These are phyloP conservation scores for Corylus heterophylla DNA, from an alignment of 306 rosid species.

Conservation along the genomic window DNA sequence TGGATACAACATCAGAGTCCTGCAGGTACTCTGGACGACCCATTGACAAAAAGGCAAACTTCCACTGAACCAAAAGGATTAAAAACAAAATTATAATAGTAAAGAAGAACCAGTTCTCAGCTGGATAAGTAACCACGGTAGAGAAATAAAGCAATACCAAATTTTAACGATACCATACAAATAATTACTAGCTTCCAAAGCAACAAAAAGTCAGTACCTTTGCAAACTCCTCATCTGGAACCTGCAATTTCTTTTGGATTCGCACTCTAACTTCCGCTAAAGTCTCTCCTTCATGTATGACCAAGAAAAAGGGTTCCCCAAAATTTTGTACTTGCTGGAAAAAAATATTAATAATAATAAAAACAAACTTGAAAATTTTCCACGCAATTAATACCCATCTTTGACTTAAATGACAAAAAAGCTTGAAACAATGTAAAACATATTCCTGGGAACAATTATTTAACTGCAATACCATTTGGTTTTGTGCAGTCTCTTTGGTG, in stretches of 20 bases:
- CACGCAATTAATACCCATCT: not conserved
- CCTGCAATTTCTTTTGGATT: slow-evolving; percentile 79
- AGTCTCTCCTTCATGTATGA: slow-evolving; percentile 75
- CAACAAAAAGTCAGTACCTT: slow-evolving; percentile 44
- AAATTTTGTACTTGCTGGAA: slow-evolving; percentile 86
- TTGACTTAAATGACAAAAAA: not conserved
- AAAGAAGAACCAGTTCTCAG: not conserved
- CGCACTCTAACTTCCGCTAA: slow-evolving; percentile 82
- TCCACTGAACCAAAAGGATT: slow-evolving; percentile 62
- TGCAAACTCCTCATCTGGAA: slow-evolving; percentile 80
- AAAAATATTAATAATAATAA: slow-evolving; percentile 19
- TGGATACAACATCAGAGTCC: slow-evolving; percentile 70
- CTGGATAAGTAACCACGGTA: not conserved
- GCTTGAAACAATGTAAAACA: not conserved
- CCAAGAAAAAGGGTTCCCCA: slow-evolving; percentile 93
- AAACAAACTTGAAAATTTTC: not conserved
- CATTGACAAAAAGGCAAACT: slow-evolving; percentile 82
- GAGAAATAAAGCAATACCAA: not conserved
- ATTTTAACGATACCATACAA: not conserved
- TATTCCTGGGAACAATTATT: not conserved
- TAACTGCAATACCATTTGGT: slow-evolving; percentile 54
- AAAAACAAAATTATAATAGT: slow-evolving; percentile 2
- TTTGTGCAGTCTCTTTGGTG: slow-evolving; percentile 67
- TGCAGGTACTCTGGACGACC: slow-evolving; percentile 94
- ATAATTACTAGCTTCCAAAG: not conserved